These are phyloP conservation scores for Aspergillus fischeri DNA, from an alignment of 2,329 filamentous ascomycete genomes.

Conservation along the genomic window DNA sequence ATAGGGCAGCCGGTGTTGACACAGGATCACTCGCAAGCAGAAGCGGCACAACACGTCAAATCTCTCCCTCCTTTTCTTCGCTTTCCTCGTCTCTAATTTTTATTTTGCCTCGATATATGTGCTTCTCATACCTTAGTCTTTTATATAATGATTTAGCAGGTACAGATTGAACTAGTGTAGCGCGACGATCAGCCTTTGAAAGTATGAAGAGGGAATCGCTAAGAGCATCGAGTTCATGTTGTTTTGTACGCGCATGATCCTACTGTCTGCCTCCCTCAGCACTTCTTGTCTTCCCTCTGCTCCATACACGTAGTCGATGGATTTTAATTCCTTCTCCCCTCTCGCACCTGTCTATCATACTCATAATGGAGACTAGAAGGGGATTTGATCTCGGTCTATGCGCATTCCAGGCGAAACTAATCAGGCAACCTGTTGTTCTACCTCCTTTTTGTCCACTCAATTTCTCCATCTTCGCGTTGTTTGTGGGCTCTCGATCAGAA, in stretches of 20 bases:
- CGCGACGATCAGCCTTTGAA: not conserved
- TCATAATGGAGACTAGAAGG: not conserved
- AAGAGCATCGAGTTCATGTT: not conserved
- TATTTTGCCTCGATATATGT: conserved; percentile 7
- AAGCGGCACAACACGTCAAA: conserved; percentile 20
- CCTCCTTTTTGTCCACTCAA: not conserved
- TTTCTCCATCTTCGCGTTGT: not conserved
- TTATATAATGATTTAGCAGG: not conserved
- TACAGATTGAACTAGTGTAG: not conserved
- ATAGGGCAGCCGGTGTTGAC: conserved; percentile 41
- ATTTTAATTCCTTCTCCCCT: conserved; percentile 10
- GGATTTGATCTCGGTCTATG: not conserved
- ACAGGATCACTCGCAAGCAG: conserved; percentile 35
- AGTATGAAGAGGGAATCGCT: not conserved
- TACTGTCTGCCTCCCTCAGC: not conserved
- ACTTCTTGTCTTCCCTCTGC: conserved; percentile 1
- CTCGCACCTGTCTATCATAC: conserved; percentile 1
- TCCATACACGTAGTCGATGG: not conserved
- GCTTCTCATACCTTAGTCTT: not conserved
- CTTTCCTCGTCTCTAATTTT: conserved; percentile 9
- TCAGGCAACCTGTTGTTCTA: not conserved
- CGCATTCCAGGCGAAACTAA: not conserved
- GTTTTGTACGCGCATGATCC: not conserved
- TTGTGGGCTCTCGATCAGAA: not conserved
- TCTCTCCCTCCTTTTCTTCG: conserved; percentile 11